Base-by-base conservation (phyloP, 2,329 filamentous ascomycete genomes). In the Fusarium protoensiforme region DNA sequence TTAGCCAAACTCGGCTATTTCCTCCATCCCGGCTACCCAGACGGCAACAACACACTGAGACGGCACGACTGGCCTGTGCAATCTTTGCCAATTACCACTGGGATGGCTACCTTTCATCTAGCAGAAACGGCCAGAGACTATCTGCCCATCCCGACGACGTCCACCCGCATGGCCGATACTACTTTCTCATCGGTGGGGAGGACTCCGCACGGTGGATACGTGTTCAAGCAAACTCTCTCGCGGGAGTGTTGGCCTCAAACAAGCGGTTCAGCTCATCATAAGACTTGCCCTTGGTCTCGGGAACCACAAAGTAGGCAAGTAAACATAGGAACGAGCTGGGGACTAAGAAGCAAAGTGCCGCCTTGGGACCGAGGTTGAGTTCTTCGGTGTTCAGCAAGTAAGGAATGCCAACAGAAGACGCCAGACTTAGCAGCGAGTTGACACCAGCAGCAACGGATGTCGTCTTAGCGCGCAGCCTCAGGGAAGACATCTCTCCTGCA, bases 391-490 rank as follows among this genome's bases (percentile, higher is more conserved):
- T 64, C 16, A 68, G 57, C 13, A 62, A 27, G 11, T 57, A 64
- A 4, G 57, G 53, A 39, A 57, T 68, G 20, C 61, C 60, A 24
- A 58, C 64, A 7, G 65, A 58, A 39, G 53, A 61, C 7, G 38
- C 46, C 60, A 68, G 46, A 16, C 60, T 68, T 41, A 51, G 38
- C 3, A 64, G 4, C 10, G 65, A 57, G 36, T 31, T 68, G 4
- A 39, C 22, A 9, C 59, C 51, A 35, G 65, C 56, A 11, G 65
- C 65, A 22, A 67, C 22, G 3, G 59, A 64, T 5, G 53, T 59
- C 6, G 65, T 67, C 33, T 64, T 67, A 9, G 65, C 35, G n/a
- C 65, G 59, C 7, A 67, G 65, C 9, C 65, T 51, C 9, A 53
- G 22, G 4, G 65, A 64, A 7, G 58, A 61, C 4, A 67, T 53